Conservation (phyloP, 352 stramenopile species). For the Thalassiosira mediterranea region DNA sequence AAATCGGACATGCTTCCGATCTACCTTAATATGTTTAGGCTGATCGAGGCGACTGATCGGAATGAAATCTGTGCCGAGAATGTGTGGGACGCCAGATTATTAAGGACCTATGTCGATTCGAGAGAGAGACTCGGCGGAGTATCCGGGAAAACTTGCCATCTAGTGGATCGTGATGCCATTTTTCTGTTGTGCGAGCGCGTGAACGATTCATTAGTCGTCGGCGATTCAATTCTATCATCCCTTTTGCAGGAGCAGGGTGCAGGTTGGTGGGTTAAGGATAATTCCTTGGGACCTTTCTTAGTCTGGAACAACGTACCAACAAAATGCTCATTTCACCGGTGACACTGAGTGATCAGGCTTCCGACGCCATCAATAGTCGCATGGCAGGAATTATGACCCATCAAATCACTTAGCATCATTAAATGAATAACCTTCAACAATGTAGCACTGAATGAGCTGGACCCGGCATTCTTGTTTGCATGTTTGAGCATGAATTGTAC, state of each 20-base stretch:
- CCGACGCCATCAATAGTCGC: too few species aligned
- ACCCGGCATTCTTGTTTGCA: too few species aligned
- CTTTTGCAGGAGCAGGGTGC: not conserved
- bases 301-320: conserved; percentile 34
- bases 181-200: conserved; percentile 37
- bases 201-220: conserved; percentile 22
- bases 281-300: conserved; percentile 10
- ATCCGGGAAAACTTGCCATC: not conserved
- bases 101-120: conserved; percentile 41
- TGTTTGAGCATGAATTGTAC: too few species aligned
- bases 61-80: conserved; percentile 29
- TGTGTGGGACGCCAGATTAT: conserved; percentile 54
- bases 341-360: too few species aligned
- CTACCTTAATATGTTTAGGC: conserved; percentile 57
- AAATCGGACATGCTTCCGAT: conserved; percentile 66
- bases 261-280: not conserved
- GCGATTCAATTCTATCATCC: conserved; percentile 4
- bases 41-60: conserved; percentile 40
- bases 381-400: too few species aligned
- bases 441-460: too few species aligned
- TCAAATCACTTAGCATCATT: too few species aligned
- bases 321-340: too few species aligned
- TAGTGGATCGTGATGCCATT: conserved; percentile 39
- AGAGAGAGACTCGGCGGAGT: conserved; percentile 5
- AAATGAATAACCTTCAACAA: too few species aligned